Percentiles rank a stretch among this genome's conserved stretches.
phyloP scores from a whole-genome alignment of 108 stramenopile species.

The Bacterosira constricta region DNA sequence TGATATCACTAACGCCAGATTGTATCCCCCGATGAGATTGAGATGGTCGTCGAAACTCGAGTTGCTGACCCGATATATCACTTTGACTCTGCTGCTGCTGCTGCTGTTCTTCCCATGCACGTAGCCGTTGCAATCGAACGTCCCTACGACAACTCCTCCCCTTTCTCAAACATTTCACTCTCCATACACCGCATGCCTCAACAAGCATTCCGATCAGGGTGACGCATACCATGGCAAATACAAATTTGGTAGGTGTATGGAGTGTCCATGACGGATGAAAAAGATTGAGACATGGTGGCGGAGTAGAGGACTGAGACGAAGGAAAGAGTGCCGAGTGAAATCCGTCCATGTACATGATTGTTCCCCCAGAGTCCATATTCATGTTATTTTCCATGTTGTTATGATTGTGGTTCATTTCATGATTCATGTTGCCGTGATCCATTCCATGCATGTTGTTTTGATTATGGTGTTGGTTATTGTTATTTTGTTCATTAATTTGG shows the following conservation, averaged over 20 bases:
- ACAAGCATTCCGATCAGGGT: slow-evolving; percentile 36
- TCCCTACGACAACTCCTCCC: slow-evolving; percentile 16
- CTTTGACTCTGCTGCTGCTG: background rate
- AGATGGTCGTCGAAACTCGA: background rate
- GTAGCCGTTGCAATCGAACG: slow-evolving; percentile 12
- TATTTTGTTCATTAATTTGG: background rate
- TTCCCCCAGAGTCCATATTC: slow-evolving; percentile 20
- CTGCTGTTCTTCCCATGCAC: background rate
- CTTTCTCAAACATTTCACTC: slow-evolving; percentile 20
- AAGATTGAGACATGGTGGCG: slow-evolving; percentile 43
- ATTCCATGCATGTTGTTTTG: background rate
- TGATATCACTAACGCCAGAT: slow-evolving; percentile 6
- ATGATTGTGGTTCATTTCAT: slow-evolving; percentile 14
- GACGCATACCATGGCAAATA: slow-evolving; percentile 31
- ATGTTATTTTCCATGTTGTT: background rate
- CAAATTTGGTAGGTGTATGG: slow-evolving; percentile 24
- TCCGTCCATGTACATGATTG: slow-evolving; percentile 49
- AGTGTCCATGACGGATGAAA: slow-evolving; percentile 39
- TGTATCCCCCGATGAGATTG: background rate
- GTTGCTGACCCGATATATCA: slow-evolving; percentile 9
- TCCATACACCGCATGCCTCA: slow-evolving; percentile 43
- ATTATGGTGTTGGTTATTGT: background rate
- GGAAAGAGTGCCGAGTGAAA: slow-evolving; percentile 42
- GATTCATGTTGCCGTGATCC: background rate
- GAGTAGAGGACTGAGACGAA: background rate